Evolutionary conservation across 164 flowering plant genomes (phyloP), one percentile per base, ranked within the genome.

Genomic region (Platanus orientalis): DNA sequence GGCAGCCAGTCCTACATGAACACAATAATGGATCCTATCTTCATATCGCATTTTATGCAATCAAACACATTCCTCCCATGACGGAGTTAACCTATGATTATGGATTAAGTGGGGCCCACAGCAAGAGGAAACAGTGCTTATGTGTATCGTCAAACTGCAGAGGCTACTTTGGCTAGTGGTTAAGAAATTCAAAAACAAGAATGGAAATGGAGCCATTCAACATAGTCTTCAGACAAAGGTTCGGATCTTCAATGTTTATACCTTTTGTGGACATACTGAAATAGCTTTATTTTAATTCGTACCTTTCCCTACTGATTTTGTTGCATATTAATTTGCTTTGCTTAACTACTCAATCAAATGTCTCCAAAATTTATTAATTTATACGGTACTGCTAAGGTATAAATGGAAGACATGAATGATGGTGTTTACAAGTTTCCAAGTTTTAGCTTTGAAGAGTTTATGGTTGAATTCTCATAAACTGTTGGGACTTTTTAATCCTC

Each of bases 31-130:
- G 75, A 27, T 54, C 65, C 0, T 63, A 36, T 64, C 72, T 85
- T 19, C 90, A 85, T 68, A 69, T 89, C 65, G 83, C 77, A 54
- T 81, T 89, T 68, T 81, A 65, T 73, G 90, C 96, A 29, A 66
- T 70, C 26, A 77, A 70, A 60, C 86, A 87, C 57, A 83, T 89
- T 49, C 92, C 92, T 51, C 92, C 92, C 0, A 70, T 89, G 89
- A 78, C 78, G 34, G 92, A 89, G 73, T 66, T 87, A 69, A 83
- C 88, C 23, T 84, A 66, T 67, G 85, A 85, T 68, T 87, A 89
- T 80, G 96, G 92, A 39, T 61, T 74, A 16, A 54, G 69, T 50
- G 63, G 55, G 12, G 6, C 30, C 53, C 63, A 60, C 23, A 65
- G 32, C 21, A 68, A 73, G 69, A 80, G 61, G 73, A 76, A 72